A percentile compares a stretch with the other conserved stretches of the same genome.
These are phyloP conservation scores for Fagopyrum homotropicum DNA, from an alignment of 148 eudicot genomes.

Conservation along the genomic window DNA sequence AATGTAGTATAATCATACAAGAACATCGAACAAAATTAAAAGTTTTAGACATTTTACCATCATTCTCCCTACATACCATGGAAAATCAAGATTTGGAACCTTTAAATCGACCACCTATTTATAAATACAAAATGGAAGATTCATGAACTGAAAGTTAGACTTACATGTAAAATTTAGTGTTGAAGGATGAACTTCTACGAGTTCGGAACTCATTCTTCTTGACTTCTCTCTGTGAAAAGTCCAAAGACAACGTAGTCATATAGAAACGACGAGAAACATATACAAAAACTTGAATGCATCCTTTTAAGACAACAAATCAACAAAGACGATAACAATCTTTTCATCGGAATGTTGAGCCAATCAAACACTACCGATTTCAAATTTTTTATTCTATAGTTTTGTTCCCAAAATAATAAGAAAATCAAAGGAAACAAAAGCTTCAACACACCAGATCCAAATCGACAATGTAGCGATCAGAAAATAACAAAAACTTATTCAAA, in stretches of 20 bases:
- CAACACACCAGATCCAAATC: background rate
- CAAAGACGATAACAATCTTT: background rate
- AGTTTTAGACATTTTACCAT: too few species aligned
- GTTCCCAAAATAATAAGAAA: background rate
- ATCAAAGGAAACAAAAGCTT: background rate
- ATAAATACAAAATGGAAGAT: too few species aligned
- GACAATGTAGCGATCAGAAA: background rate
- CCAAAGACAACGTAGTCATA: slow-evolving; percentile 11
- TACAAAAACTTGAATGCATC: background rate
- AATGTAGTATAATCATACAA: background rate
- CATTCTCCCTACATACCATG: too few species aligned
- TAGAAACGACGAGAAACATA: background rate
- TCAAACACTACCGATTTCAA: background rate
- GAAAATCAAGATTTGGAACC: too few species aligned
- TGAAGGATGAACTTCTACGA: slow-evolving; percentile 54
- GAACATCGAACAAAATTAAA: background rate
- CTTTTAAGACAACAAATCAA: background rate
- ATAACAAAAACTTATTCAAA: too few species aligned
- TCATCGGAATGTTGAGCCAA: background rate
- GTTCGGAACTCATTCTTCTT: slow-evolving; percentile 33
- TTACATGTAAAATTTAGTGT: slow-evolving; percentile 57
- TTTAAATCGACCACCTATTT: too few species aligned
- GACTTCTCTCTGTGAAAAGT: slow-evolving; percentile 4
- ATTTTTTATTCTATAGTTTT: too few species aligned
- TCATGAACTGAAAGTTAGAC: slow-evolving; percentile 13